phyloP scores from a whole-genome alignment of 495 filamentous ascomycete species.

The Aspergillus cavernicola region DNA sequence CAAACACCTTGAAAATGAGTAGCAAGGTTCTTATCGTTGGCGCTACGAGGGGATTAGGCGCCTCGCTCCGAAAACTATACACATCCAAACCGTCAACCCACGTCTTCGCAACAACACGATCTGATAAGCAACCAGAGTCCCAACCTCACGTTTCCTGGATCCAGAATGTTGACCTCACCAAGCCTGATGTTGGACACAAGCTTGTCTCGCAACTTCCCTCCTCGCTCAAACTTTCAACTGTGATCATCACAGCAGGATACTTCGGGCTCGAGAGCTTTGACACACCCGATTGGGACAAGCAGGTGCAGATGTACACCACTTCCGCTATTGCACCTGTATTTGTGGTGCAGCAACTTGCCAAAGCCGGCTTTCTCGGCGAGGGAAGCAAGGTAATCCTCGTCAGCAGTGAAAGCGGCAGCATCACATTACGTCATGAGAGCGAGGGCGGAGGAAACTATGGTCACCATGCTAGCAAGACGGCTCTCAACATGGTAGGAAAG shows the following conservation, averaged over 20 bases:
- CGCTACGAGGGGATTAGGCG: constrained; percentile 63
- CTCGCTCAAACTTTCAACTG: constrained; percentile 46
- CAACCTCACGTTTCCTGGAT: constrained; percentile 42
- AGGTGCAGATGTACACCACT: constrained; percentile 69
- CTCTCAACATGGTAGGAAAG: constrained; percentile 72
- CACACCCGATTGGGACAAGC: constrained; percentile 60
- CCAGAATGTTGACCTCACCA: constrained; percentile 51
- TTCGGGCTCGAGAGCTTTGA: constrained; percentile 63
- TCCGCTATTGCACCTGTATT: constrained; percentile 64
- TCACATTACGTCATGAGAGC: constrained; percentile 60
- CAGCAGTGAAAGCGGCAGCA: constrained; percentile 64
- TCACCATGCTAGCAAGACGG: constrained; percentile 69
- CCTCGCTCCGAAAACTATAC: constrained; percentile 57
- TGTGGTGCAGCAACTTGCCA: constrained; percentile 57
- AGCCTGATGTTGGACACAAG: constrained; percentile 52
- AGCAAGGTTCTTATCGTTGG: constrained; percentile 58
- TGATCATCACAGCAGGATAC: constrained; percentile 65
- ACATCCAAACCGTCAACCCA: constrained; percentile 38
- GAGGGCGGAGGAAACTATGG: constrained; percentile 71
- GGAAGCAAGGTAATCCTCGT: constrained; percentile 63
- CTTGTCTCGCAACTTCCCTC: constrained; percentile 43
- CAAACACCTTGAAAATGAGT: constrained; percentile 31
- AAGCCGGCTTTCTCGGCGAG: constrained; percentile 44
- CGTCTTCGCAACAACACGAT: constrained; percentile 60
- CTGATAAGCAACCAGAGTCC: constrained; percentile 29